phyloP scores from a whole-genome alignment of 2,329 filamentous ascomycete genomes.

The Aspergillus sergii region DNA sequence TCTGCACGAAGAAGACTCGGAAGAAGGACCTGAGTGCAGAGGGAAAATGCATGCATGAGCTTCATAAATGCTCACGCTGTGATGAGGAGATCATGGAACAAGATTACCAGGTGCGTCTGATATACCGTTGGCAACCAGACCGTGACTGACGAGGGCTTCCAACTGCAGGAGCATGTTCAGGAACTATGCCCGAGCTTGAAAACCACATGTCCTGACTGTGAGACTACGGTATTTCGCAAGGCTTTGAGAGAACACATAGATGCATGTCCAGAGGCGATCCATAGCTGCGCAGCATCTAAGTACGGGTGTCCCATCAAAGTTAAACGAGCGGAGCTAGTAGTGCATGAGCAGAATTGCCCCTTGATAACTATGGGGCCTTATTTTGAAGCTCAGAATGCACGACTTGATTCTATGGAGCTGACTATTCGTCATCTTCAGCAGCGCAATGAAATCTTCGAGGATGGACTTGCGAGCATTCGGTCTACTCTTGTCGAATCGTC shows the following conservation, averaged over 20 bases:
- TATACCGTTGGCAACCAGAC: neutral
- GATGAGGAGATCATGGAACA: constrained; percentile 56
- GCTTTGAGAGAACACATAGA: constrained; percentile 40
- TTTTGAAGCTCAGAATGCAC: constrained; percentile 46
- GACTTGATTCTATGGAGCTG: constrained; percentile 47
- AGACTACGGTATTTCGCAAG: constrained; percentile 34
- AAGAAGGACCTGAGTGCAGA: constrained; percentile 58
- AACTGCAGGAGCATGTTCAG: constrained; percentile 37
- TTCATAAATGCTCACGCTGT: constrained; percentile 57
- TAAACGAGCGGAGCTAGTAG: constrained; percentile 40
- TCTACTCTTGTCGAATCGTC: constrained; percentile 39
- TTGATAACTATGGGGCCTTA: constrained; percentile 52
- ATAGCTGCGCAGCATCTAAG: constrained; percentile 41
- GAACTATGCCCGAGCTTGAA: constrained; percentile 41
- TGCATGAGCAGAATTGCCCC: constrained; percentile 53
- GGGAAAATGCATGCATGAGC: constrained; percentile 55
- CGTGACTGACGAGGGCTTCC: constrained; percentile 9
- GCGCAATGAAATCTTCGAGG: constrained; percentile 51
- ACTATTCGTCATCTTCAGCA: constrained; percentile 49
- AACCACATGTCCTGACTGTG: constrained; percentile 42
- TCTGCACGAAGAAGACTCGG: constrained; percentile 55
- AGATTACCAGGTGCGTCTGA: constrained; percentile 51
- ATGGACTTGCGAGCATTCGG: constrained; percentile 46
- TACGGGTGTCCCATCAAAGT: constrained; percentile 47
- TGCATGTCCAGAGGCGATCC: constrained; percentile 39